phyloP scores from a whole-genome alignment of 148 eudicot species.

The Camellia sinensis region DNA sequence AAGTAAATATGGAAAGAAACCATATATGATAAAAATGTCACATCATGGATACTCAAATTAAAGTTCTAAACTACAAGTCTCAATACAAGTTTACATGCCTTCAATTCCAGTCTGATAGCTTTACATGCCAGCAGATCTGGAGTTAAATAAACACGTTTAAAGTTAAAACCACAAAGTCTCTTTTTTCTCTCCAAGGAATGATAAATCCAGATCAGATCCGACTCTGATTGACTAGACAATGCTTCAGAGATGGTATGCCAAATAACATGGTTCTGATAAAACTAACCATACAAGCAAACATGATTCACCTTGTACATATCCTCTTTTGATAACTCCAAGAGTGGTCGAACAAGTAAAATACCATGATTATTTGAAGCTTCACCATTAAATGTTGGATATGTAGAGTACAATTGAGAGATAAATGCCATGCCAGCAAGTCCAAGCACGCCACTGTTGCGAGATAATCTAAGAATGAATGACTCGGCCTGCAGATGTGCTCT shows the following conservation, averaged over 20 bases:
- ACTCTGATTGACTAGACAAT: neutral
- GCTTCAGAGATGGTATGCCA: neutral
- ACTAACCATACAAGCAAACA: neutral
- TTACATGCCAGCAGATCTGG: neutral
- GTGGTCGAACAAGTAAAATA: conserved; percentile 74
- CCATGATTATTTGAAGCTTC: conserved; percentile 40
- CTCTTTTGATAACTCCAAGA: conserved; percentile 73
- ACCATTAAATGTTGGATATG: conserved; percentile 29
- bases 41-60: neutral
- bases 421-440: conserved; percentile 99
- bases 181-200: neutral
- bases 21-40: neutral
- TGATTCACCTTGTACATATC: conserved; percentile 75
- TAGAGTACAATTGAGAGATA: conserved; percentile 54
- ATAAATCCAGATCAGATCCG: neutral
- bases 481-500: conserved; percentile 64
- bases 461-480: conserved; percentile 80
- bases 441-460: conserved; percentile 95
- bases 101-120: neutral
- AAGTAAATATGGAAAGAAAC: conserved; percentile 5
- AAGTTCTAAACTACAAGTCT: neutral
- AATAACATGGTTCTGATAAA: neutral
- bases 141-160: neutral
- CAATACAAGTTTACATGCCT: neutral
- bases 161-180: neutral